These are phyloP conservation scores for Sporobolus alterniflorus DNA, from an alignment of 202 grass and related monocot species.

Conservation along the genomic window DNA sequence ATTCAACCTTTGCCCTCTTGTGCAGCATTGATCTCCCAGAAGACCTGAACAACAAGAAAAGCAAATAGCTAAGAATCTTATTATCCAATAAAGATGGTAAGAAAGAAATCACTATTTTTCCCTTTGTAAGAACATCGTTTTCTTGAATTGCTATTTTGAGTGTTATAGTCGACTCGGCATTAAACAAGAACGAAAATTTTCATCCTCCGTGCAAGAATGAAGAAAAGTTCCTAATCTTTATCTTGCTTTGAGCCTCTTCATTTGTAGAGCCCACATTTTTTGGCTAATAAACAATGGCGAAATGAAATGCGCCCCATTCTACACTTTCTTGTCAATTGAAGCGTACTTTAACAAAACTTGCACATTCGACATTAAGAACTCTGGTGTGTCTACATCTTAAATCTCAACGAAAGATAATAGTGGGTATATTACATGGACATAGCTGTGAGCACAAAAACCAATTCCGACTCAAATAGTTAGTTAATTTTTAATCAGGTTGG, in stretches of 20 bases:
- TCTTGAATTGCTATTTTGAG: neutral
- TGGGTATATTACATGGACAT: neutral
- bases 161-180: neutral
- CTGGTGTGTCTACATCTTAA: neutral
- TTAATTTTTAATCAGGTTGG: conserved; percentile 23
- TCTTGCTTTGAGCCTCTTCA: conserved; percentile 10
- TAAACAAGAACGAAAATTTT: conserved; percentile 7
- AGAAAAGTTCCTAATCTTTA: neutral
- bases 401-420: neutral
- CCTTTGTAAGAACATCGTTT: neutral
- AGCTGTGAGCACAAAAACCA: neutral
- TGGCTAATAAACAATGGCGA: neutral
- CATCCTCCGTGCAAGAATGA: conserved; percentile 8
- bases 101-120: neutral
- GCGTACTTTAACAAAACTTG: neutral
- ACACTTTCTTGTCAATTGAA: neutral
- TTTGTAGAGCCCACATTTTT: neutral
- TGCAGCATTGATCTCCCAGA: conserved; percentile 94
- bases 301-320: neutral
- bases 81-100: neutral
- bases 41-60: conserved; percentile 56
- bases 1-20: conserved; percentile 96
- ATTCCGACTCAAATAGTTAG: neutral
- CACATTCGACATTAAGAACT: neutral
- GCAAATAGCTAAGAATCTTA: conserved; percentile 5